Percentiles rank a stretch among this genome's conserved stretches.
These are phyloP conservation scores for Lachnellula subtilissima DNA, from an alignment of 2,329 filamentous ascomycete genomes.

Conservation along the genomic window DNA sequence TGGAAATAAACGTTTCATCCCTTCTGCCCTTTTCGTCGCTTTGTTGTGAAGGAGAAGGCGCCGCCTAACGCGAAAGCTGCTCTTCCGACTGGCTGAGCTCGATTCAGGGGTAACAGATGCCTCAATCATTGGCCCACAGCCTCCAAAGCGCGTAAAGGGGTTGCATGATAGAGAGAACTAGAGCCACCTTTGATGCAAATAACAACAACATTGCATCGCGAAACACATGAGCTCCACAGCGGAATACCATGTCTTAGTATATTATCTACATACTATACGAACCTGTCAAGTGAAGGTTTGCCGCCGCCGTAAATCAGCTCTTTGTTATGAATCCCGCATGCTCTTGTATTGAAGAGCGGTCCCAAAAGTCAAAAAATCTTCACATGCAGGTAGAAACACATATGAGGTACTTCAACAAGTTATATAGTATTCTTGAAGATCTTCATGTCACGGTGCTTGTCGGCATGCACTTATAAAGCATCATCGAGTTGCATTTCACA, in stretches of 20 bases:
- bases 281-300: background rate
- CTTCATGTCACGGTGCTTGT: too few species aligned
- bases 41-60: slow-evolving; percentile 26
- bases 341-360: too few species aligned
- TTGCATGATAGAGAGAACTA: slow-evolving; percentile 5
- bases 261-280: background rate
- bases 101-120: slow-evolving; percentile 11
- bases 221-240: background rate
- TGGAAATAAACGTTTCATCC: slow-evolving; percentile 21
- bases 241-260: background rate
- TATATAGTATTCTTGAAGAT: too few species aligned
- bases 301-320: too few species aligned
- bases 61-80: slow-evolving; percentile 21
- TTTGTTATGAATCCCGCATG: too few species aligned
- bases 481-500: slow-evolving; percentile 43
- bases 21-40: slow-evolving; percentile 13
- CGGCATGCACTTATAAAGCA: background rate
- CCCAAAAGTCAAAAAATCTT: too few species aligned
- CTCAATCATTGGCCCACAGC: slow-evolving; percentile 18
- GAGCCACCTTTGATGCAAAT: background rate
- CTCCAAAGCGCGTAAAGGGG: slow-evolving; percentile 30
- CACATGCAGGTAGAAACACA: too few species aligned
- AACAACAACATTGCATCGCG: slow-evolving; percentile 17
- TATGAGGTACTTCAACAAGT: too few species aligned
- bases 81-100: slow-evolving; percentile 20